Evolutionary conservation across 352 stramenopile species (phyloP).

Genomic region (Phytophthora aleatoria): DNA sequence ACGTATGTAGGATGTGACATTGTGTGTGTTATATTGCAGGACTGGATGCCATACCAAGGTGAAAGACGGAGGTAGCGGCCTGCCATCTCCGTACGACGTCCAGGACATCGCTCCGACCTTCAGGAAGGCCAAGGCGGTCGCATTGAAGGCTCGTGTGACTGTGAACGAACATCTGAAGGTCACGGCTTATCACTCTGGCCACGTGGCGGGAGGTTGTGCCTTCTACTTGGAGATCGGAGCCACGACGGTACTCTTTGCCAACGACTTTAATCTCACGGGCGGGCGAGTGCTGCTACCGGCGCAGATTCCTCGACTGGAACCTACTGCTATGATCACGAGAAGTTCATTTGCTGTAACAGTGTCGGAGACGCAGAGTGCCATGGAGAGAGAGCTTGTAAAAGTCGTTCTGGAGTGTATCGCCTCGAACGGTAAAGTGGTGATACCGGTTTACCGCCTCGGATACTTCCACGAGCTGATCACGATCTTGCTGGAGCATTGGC

Average conservation of each 20-base stretch:
- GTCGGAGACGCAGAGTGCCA: slow-evolving; percentile 78
- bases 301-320: slow-evolving; percentile 69
- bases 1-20: slow-evolving; percentile 2
- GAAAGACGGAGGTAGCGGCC: slow-evolving; percentile 56
- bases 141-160: slow-evolving; percentile 56
- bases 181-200: slow-evolving; percentile 80
- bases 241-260: slow-evolving; percentile 75
- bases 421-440: slow-evolving; percentile 84
- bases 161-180: slow-evolving; percentile 77
- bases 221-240: slow-evolving; percentile 80
- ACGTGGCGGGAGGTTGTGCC: slow-evolving; percentile 75
- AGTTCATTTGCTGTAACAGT: slow-evolving; percentile 84
- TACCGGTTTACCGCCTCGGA: slow-evolving; percentile 75
- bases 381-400: slow-evolving; percentile 84
- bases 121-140: slow-evolving; percentile 51
- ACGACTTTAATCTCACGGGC: slow-evolving; percentile 81
- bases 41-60: slow-evolving; percentile 47
- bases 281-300: slow-evolving; percentile 71
- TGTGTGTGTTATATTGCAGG: slow-evolving; percentile 28
- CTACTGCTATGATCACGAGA: slow-evolving; percentile 62
- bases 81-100: slow-evolving; percentile 49
- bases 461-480: slow-evolving; percentile 84
- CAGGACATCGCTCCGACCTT: slow-evolving; percentile 69
- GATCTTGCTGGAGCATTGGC: slow-evolving; percentile 79
- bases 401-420: slow-evolving; percentile 77